Percentiles rank a stretch among this genome's conserved stretches.
Conservation (phyloP, 352 stramenopile genomes). For the Phytopythium boreale region DNA sequence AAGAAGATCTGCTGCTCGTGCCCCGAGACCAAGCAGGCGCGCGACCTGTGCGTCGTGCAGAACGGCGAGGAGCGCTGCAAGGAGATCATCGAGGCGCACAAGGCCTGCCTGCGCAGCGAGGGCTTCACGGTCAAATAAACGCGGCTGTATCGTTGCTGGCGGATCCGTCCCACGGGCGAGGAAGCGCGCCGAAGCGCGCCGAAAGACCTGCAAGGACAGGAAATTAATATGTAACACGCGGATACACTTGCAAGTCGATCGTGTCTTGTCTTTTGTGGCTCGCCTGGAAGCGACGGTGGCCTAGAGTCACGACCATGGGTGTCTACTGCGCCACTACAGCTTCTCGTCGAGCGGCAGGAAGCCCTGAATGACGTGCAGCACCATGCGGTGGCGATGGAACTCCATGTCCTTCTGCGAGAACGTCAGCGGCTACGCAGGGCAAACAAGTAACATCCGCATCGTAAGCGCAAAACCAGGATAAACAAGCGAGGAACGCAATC, state of each 20-base stretch:
- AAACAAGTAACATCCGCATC: not conserved
- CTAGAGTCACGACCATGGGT: not conserved
- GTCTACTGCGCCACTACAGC: conserved; percentile 23
- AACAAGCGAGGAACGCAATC: not conserved
- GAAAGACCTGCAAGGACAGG: not conserved
- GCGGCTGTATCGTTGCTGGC: not conserved
- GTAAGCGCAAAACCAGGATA: not conserved
- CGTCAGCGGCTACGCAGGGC: conserved; percentile 33
- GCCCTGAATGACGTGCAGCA: conserved; percentile 66
- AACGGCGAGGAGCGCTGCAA: conserved; percentile 92
- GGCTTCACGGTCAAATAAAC: conserved; percentile 93
- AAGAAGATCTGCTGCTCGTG: conserved; percentile 99
- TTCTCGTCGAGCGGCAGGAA: conserved; percentile 66
- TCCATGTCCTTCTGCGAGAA: conserved; percentile 84
- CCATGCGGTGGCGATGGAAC: conserved; percentile 82
- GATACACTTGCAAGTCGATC: not conserved
- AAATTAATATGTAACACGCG: not conserved
- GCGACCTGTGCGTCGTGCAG: conserved; percentile 90
- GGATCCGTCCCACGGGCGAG: not conserved
- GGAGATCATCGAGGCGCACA: conserved; percentile 97
- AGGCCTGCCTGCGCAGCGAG: conserved; percentile 94
- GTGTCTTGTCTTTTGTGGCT: not conserved
- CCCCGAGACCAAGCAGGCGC: conserved; percentile 94
- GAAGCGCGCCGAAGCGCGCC: not conserved
- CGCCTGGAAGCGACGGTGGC: too few species aligned